Base-by-base conservation (phyloP, 352 stramenopile genomes). In the Blastocystis hominis region DNA sequence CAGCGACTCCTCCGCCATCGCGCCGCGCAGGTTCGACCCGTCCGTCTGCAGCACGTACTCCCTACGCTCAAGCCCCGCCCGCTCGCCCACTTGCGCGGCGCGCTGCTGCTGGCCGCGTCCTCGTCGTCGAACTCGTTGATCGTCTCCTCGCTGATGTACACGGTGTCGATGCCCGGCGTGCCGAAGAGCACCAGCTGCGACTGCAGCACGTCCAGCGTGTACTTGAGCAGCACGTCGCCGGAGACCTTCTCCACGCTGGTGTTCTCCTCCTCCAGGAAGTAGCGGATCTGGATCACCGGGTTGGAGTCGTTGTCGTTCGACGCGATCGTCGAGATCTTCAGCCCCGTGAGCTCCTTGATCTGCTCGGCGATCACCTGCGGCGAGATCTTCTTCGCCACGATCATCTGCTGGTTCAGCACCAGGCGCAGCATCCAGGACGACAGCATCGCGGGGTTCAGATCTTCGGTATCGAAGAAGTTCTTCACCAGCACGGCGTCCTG, bases 31-130 rank as follows among this genome's bases (percentile, higher is more conserved):
- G 90, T 98, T 98, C 59, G 95, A 98, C 50, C 97, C 97, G 91
- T 99, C 96, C 50, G 96, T 99, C 91, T 98, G 96, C 10, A 99
- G 92, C 79, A 99, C 94, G 94, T 94, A 98, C 91, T 99, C 96
- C 68, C 53, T 87, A 64, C 55, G 40, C 15, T 20, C 75, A 0
- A 77, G 3, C 66, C 66, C 17, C 36, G 34, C 46, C 55, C 36
- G n/a, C 55, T 3, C n/a, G 34, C 55, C 10, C 34, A 34, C 40
- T 77, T 77, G 9, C 46, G 66, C 40, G 95, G 95, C 90, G 94
- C 68, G 38, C 91, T 89, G 20, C 89, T 93, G 91, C 93, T 93
- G 78, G 93, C 94, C 89, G 98, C 98, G 36, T 96, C 96, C 80
- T 94, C 94, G 30, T 97, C 93, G 87, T 98, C 94, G 94, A 94